A percentile compares a stretch with the other conserved stretches of the same genome.
Evolutionary conservation across 2,329 filamentous ascomycete genomes (phyloP).

Genomic region (Penicillium sp.): DNA sequence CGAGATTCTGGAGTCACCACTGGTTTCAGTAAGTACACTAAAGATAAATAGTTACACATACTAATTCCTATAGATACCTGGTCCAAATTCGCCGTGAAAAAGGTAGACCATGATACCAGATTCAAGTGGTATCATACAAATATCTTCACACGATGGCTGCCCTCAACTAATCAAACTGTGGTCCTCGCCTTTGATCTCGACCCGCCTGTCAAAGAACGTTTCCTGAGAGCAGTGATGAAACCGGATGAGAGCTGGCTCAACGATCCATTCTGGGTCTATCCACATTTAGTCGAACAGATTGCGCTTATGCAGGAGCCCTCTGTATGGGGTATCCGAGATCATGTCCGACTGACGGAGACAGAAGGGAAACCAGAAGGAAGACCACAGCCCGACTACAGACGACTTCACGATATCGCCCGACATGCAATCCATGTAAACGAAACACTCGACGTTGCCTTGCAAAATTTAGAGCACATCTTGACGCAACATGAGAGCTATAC

Average conservation of each 20-base stretch:
- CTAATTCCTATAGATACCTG: slow-evolving; percentile 9
- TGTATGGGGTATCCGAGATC: slow-evolving; percentile 30
- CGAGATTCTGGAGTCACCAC: neutral
- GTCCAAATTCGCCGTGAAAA: slow-evolving; percentile 7
- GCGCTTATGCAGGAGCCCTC: slow-evolving; percentile 26
- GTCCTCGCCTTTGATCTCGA: slow-evolving; percentile 15
- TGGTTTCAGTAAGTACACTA: slow-evolving; percentile 1
- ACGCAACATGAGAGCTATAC: slow-evolving; percentile 16
- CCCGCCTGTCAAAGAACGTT: neutral
- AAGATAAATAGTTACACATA: neutral
- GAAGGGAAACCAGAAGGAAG: slow-evolving; percentile 5
- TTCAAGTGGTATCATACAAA: slow-evolving; percentile 8
- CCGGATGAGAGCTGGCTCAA: slow-evolving; percentile 1
- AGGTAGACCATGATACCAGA: neutral
- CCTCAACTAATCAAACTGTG: slow-evolving; percentile 18
- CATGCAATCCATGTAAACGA: slow-evolving; percentile 37
- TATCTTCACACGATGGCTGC: slow-evolving; percentile 16
- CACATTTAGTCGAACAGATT: slow-evolving; percentile 17
- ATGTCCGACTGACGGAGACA: slow-evolving; percentile 28
- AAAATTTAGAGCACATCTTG: slow-evolving; percentile 26
- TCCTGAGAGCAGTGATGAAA: slow-evolving; percentile 1
- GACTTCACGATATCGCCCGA: slow-evolving; percentile 31
- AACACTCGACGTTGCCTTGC: slow-evolving; percentile 28
- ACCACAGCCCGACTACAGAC: slow-evolving; percentile 24
- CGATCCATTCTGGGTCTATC: slow-evolving; percentile 24